phyloP scores from a whole-genome alignment of 352 stramenopile genomes.

The Phytophthora quininea region DNA sequence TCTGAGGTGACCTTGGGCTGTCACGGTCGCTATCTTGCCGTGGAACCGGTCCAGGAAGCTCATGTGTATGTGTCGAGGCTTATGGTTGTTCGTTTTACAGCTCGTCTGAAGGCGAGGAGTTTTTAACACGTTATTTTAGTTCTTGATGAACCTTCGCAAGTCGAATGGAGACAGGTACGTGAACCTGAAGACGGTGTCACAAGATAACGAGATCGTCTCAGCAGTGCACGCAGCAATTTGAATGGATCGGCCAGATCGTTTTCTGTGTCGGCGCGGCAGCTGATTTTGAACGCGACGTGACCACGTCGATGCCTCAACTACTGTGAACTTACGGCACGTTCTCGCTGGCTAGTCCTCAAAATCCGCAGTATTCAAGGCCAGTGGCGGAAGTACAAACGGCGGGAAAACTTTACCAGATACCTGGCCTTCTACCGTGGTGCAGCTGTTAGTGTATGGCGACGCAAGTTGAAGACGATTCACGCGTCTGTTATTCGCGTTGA shows the following conservation, averaged over 20 bases:
- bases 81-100: no score
- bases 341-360: constrained; percentile 56
- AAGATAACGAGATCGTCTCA: no score
- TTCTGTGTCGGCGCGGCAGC: no score
- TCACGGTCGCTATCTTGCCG: constrained; percentile 78
- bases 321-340: constrained; percentile 36
- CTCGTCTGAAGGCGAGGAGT: no score
- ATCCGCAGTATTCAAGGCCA: constrained; percentile 62
- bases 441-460: constrained; percentile 42
- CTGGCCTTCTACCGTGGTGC: constrained; percentile 41
- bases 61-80: constrained; percentile 35
- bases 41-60: constrained; percentile 87
- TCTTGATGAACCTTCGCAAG: no score
- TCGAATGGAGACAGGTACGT: no score
- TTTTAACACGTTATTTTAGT: no score
- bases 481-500: constrained; percentile 32
- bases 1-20: constrained; percentile 72
- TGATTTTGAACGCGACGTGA: constrained; percentile 28
- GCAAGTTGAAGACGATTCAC: constrained; percentile 36
- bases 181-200: no score
- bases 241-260: no score
- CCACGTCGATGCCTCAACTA: constrained; percentile 49
- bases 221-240: no score
- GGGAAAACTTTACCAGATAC: constrained; percentile 40
- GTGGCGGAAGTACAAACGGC: constrained; percentile 53